phyloP scores from a whole-genome alignment of 2,329 filamentous ascomycete genomes.

The Xylariaceae sp. region DNA sequence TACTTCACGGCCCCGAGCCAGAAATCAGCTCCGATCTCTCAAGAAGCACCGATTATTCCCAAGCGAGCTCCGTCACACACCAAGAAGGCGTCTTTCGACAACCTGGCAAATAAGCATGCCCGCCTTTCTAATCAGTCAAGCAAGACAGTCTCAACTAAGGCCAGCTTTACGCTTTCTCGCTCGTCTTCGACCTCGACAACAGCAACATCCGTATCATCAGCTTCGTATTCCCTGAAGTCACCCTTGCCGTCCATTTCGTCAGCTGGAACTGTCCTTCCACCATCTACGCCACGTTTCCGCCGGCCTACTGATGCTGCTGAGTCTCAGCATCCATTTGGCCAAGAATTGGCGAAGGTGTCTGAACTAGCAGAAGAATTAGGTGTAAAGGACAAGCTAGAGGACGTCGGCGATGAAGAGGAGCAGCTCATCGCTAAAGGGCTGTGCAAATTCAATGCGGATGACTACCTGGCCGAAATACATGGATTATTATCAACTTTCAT shows the following conservation, averaged over 20 bases:
- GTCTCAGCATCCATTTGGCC: slow-evolving; percentile 73
- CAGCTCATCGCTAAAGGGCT: slow-evolving; percentile 74
- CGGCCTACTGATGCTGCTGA: slow-evolving; percentile 36
- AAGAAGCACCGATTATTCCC: slow-evolving; percentile 72
- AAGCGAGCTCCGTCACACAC: slow-evolving; percentile 84
- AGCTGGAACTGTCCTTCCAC: slow-evolving; percentile 42
- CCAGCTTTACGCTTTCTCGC: slow-evolving; percentile 61
- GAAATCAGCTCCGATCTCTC: slow-evolving; percentile 49
- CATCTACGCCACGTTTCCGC: slow-evolving; percentile 35
- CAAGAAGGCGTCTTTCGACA: slow-evolving; percentile 80
- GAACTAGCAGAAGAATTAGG: slow-evolving; percentile 91
- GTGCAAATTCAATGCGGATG: slow-evolving; percentile 74
- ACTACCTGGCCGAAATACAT: slow-evolving; percentile 84
- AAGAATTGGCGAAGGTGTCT: slow-evolving; percentile 88
- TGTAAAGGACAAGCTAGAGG: slow-evolving; percentile 62
- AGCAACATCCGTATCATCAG: slow-evolving; percentile 53
- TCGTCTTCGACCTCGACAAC: slow-evolving; percentile 62
- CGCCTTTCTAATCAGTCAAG: slow-evolving; percentile 62
- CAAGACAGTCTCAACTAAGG: slow-evolving; percentile 61
- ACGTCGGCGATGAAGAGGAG: slow-evolving; percentile 75
- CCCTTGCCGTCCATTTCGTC: slow-evolving; percentile 38
- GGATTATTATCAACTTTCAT: slow-evolving; percentile 70
- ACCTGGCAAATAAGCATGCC: slow-evolving; percentile 66
- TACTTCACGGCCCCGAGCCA: slow-evolving; percentile 65
- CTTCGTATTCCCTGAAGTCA: slow-evolving; percentile 40